A percentile compares a stretch with the other conserved stretches of the same genome.
Evolutionary conservation across 2,329 filamentous ascomycete genomes (phyloP).

Genomic region (Didymella pinodella): DNA sequence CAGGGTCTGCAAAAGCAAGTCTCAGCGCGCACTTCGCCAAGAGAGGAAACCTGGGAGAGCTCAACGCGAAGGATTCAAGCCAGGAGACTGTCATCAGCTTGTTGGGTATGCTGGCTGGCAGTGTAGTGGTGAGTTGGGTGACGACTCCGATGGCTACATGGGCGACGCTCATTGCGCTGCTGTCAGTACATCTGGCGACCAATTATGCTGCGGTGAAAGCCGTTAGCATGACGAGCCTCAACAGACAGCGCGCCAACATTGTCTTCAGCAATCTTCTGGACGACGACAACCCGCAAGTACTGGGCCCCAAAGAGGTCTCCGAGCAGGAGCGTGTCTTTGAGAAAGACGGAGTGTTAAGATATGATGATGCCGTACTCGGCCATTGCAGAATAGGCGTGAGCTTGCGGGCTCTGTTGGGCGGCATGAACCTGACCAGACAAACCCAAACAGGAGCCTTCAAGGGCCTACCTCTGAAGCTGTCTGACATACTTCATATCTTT

Average conservation of each 20-base stretch:
- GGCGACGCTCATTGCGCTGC: slow-evolving; percentile 72
- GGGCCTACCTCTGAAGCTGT: slow-evolving; percentile 50
- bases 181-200: slow-evolving; percentile 78
- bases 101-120: slow-evolving; percentile 85
- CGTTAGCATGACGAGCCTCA: slow-evolving; percentile 84
- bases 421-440: slow-evolving; percentile 34
- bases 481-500: slow-evolving; percentile 62
- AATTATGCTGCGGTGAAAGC: slow-evolving; percentile 87
- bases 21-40: slow-evolving; percentile 90
- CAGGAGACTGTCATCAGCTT: slow-evolving; percentile 94
- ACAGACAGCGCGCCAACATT: slow-evolving; percentile 84
- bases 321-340: slow-evolving; percentile 66
- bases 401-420: slow-evolving; percentile 48
- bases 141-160: slow-evolving; percentile 76
- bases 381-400: slow-evolving; percentile 63
- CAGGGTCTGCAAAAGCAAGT: slow-evolving; percentile 87
- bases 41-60: slow-evolving; percentile 85
- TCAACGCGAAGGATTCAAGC: slow-evolving; percentile 94
- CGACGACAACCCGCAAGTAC: slow-evolving; percentile 51
- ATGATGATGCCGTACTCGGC: slow-evolving; percentile 56
- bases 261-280: slow-evolving; percentile 65
- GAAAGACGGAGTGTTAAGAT: slow-evolving; percentile 70
- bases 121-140: slow-evolving; percentile 78
- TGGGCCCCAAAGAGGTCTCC: slow-evolving; percentile 72
- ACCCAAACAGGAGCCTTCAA: slow-evolving; percentile 38